Conservation (phyloP, 345 rosid species). For the Euphorbia tirucalli region DNA sequence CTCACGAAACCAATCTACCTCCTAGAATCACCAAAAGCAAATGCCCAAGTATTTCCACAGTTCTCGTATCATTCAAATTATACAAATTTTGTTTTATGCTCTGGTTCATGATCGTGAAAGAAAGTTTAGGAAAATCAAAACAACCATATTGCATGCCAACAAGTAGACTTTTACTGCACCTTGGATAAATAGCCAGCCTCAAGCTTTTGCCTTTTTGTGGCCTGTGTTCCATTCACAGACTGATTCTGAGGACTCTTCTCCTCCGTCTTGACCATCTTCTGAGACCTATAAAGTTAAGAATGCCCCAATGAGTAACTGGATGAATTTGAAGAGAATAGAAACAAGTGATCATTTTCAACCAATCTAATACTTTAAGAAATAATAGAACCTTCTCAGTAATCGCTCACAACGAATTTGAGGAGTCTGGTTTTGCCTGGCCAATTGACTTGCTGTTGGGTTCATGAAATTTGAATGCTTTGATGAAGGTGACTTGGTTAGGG, state of each 20-base stretch:
- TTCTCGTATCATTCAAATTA: not conserved
- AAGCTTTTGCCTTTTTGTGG: conserved; percentile 82
- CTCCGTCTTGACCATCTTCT: conserved; percentile 34
- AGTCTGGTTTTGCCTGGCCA: conserved; percentile 64
- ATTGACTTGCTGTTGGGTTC: conserved; percentile 82
- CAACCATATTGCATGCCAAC: not conserved
- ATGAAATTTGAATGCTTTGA: conserved; percentile 55
- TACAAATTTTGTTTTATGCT: not conserved
- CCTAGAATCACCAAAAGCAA: not conserved
- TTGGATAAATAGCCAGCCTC: conserved; percentile 68
- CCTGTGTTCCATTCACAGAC: conserved; percentile 36
- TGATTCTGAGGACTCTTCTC: conserved; percentile 34
- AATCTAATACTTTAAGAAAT: conserved; percentile 7
- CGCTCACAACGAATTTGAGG: conserved; percentile 37
- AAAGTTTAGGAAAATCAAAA: conserved; percentile 4
- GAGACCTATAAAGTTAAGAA: conserved; percentile 38
- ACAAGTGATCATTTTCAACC: not conserved
- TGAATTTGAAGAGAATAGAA: not conserved
- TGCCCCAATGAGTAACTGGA: not conserved
- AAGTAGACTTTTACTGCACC: conserved; percentile 38
- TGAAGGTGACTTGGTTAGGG: conserved; percentile 26
- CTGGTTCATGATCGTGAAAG: not conserved
- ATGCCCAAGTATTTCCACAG: not conserved
- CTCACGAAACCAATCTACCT: not conserved
- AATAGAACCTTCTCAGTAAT: conserved; percentile 42